These are phyloP conservation scores for Trametes meyenii DNA, from an alignment of 768 basidiomycete genomes.

Conservation along the genomic window DNA sequence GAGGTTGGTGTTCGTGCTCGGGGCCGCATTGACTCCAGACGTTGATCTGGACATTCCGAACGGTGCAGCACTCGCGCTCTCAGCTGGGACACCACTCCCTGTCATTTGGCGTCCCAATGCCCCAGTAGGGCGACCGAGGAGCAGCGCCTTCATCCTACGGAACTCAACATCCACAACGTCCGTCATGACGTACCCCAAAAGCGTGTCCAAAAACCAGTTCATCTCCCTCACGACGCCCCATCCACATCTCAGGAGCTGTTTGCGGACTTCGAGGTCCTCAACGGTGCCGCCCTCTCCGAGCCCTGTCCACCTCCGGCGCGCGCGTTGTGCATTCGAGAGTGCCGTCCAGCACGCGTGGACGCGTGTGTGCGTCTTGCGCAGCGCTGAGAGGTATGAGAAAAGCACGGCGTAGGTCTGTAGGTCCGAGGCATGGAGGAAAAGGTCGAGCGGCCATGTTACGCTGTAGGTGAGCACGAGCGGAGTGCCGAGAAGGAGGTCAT, in stretches of 20 bases:
- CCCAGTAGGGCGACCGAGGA: conserved; percentile 37
- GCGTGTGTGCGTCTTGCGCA: conserved; percentile 82
- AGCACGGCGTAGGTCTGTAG: conserved; percentile 73
- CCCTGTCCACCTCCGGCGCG: conserved; percentile 83
- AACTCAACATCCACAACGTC: conserved; percentile 91
- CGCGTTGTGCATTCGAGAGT: conserved; percentile 83
- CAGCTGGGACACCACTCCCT: conserved; percentile 21
- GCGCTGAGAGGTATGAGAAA: conserved; percentile 80
- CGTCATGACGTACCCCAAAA: conserved; percentile 85
- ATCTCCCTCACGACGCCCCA: conserved; percentile 90
- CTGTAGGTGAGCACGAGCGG: conserved; percentile 69
- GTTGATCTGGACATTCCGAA: conserved; percentile 12
- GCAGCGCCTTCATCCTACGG: conserved; percentile 62
- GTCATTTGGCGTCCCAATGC: conserved; percentile 26
- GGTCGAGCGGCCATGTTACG: conserved; percentile 86
- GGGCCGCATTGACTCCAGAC: conserved; percentile 26
- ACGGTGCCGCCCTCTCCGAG: conserved; percentile 82
- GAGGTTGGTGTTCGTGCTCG: conserved; percentile 33
- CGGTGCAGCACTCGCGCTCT: conserved; percentile 2
- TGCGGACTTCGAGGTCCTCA: conserved; percentile 67
- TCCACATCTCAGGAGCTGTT: conserved; percentile 69
- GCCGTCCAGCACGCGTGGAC: conserved; percentile 84
- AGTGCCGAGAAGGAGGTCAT: conserved; percentile 79
- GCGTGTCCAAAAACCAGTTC: conserved; percentile 88
- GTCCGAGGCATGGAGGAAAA: conserved; percentile 81